Evolutionary conservation across 2,329 filamentous ascomycete species (phyloP).

Genomic region (Monilinia fructigena): DNA sequence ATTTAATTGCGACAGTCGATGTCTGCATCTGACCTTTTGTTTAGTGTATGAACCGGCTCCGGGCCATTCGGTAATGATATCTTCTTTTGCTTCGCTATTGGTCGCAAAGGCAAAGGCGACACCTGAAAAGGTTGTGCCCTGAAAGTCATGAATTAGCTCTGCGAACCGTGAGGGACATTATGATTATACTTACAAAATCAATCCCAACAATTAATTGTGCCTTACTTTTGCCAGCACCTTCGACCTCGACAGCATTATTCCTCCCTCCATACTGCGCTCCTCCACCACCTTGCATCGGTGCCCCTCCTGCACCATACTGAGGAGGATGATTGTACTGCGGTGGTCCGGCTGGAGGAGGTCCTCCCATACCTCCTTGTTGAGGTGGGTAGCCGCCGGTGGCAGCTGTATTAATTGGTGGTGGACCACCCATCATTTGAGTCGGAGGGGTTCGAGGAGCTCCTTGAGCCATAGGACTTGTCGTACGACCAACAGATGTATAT

Average conservation of each 20-base stretch:
- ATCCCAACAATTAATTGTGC: constrained; percentile 98
- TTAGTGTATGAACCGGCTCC: constrained; percentile 97
- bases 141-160: constrained; percentile 26
- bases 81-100: constrained; percentile 95
- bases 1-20: constrained; percentile 1
- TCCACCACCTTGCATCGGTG: constrained; percentile 31
- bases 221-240: constrained; percentile 86
- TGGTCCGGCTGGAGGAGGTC: constrained; percentile 36
- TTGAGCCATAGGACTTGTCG: constrained; percentile 43
- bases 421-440: constrained; percentile 51
- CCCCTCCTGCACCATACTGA: constrained; percentile 36
- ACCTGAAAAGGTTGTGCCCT: constrained; percentile 97
- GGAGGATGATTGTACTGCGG: constrained; percentile 39
- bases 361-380: constrained; percentile 46
- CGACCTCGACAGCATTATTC: constrained; percentile 66
- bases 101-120: constrained; percentile 93
- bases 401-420: constrained; percentile 66
- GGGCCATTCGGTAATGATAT: constrained; percentile 99
- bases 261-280: constrained; percentile 38
- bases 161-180: constrained; percentile 29
- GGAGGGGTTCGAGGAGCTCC: constrained; percentile 39
- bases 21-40: constrained; percentile 71
- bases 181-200: constrained; percentile 74
- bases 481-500: constrained; percentile 54
- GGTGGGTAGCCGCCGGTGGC: constrained; percentile 59